Percentiles rank a stretch among this genome's conserved stretches.
These are phyloP conservation scores for Colletotrichum kahawae DNA, from an alignment of 2,329 filamentous ascomycete genomes.

Conservation along the genomic window DNA sequence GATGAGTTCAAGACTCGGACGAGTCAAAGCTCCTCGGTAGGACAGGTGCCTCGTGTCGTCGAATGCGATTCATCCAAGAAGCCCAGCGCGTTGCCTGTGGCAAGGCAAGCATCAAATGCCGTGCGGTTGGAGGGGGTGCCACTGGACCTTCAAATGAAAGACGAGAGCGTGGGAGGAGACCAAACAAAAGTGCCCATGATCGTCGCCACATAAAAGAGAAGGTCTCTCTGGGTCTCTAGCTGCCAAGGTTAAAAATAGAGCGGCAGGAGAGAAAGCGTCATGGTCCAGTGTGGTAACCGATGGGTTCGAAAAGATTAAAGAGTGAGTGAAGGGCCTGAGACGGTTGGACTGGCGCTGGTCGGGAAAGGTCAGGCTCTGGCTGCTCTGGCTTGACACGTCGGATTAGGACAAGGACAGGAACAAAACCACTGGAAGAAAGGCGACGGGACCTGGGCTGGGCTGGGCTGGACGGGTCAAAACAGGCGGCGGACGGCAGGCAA, in stretches of 20 bases:
- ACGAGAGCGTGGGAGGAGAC: slow-evolving; percentile 34
- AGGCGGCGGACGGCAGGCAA: not conserved
- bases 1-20: slow-evolving; percentile 40
- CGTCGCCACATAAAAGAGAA: slow-evolving; percentile 32
- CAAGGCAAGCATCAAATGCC: slow-evolving; percentile 32
- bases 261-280: slow-evolving; percentile 23
- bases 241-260: slow-evolving; percentile 23
- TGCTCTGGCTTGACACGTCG: not conserved
- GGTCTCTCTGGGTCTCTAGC: slow-evolving; percentile 2
- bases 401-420: slow-evolving; percentile 4
- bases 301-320: slow-evolving; percentile 21
- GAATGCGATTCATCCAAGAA: slow-evolving; percentile 23
- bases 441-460: not conserved
- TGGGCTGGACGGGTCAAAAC: not conserved
- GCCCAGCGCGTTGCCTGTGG: slow-evolving; percentile 28
- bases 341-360: not conserved
- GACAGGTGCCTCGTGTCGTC: slow-evolving; percentile 31
- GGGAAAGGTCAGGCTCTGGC: slow-evolving; percentile 7
- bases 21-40: slow-evolving; percentile 42
- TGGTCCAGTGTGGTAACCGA: slow-evolving; percentile 17
- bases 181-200: slow-evolving; percentile 43
- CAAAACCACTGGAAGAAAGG: not conserved
- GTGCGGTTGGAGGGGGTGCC: slow-evolving; percentile 12
- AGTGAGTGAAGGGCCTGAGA: slow-evolving; percentile 10
- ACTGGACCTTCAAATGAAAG: slow-evolving; percentile 34